Percentiles rank a stretch among this genome's conserved stretches.
Evolutionary conservation across 371 early-diverging fungal genomes (phyloP).

Genomic region (Blastocladiella emersonii): DNA sequence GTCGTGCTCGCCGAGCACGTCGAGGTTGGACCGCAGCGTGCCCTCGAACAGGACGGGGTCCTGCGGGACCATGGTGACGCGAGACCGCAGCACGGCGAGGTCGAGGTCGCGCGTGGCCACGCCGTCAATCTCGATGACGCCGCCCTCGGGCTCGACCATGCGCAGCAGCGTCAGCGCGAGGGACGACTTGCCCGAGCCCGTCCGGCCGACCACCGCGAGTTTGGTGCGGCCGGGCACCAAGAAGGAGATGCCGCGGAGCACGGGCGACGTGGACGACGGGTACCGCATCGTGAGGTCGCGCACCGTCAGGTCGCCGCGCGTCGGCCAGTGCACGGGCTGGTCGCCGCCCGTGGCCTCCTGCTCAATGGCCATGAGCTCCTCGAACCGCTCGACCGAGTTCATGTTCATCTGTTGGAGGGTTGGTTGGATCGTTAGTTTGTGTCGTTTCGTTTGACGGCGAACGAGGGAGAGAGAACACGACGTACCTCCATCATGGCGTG

Average conservation of each 20-base stretch:
- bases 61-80: constrained; percentile 52
- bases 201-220: constrained; percentile 19
- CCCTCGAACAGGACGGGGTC: constrained; percentile 39
- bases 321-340: neutral
- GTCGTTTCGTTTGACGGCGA: too few species aligned
- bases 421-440: too few species aligned
- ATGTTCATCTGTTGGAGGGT: too few species aligned
- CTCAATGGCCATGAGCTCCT: neutral
- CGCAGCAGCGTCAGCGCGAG: constrained; percentile 48
- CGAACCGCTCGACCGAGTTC: neutral
- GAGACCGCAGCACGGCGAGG: constrained; percentile 37
- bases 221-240: constrained; percentile 33
- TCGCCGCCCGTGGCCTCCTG: neutral
- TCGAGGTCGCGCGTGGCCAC: constrained; percentile 18
- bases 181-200: constrained; percentile 69
- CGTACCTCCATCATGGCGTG: neutral
- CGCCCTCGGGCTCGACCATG: constrained; percentile 24
- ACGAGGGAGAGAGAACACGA: too few species aligned
- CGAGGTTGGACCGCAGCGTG: constrained; percentile 39
- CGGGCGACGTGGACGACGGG: constrained; percentile 11
- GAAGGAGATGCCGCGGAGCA: constrained; percentile 39
- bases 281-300: neutral
- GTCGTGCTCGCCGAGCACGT: constrained; percentile 39
- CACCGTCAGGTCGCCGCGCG: neutral
- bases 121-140: constrained; percentile 21